phyloP scores from a whole-genome alignment of 2,329 filamentous ascomycete species.

The Pezicula neosporulosa region DNA sequence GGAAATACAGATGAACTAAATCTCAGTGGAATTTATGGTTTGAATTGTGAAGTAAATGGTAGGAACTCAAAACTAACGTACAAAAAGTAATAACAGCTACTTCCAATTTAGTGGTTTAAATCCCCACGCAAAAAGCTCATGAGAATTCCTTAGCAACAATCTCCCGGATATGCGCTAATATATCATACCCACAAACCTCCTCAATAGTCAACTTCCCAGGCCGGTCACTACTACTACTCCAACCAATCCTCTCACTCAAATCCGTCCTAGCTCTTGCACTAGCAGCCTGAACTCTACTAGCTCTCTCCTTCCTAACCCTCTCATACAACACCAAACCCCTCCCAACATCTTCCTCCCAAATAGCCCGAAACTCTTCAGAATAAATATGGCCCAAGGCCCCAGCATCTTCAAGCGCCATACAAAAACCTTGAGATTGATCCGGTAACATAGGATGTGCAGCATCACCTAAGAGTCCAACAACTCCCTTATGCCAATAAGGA shows the following conservation, averaged over 20 bases:
- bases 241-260: slow-evolving; percentile 27
- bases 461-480: slow-evolving; percentile 58
- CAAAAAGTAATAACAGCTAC: too few species aligned
- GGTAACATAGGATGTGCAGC: slow-evolving; percentile 69
- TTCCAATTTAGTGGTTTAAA: too few species aligned
- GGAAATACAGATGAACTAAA: too few species aligned
- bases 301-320: slow-evolving; percentile 48
- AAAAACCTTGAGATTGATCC: slow-evolving; percentile 59
- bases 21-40: too few species aligned
- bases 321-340: slow-evolving; percentile 48
- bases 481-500: slow-evolving; percentile 48
- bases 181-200: slow-evolving; percentile 30
- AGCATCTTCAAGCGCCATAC: slow-evolving; percentile 38
- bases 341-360: slow-evolving; percentile 36
- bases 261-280: slow-evolving; percentile 46
- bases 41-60: too few species aligned
- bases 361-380: slow-evolving; percentile 25
- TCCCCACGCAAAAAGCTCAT: background rate
- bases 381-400: slow-evolving; percentile 34
- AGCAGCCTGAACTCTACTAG: slow-evolving; percentile 52
- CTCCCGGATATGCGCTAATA: slow-evolving; percentile 5
- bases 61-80: too few species aligned
- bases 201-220: slow-evolving; percentile 30
- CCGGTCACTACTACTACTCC: slow-evolving; percentile 22
- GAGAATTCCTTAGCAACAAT: background rate